Base-by-base conservation (phyloP, 306 rosid genomes). In the Spatholobus suberectus region DNA sequence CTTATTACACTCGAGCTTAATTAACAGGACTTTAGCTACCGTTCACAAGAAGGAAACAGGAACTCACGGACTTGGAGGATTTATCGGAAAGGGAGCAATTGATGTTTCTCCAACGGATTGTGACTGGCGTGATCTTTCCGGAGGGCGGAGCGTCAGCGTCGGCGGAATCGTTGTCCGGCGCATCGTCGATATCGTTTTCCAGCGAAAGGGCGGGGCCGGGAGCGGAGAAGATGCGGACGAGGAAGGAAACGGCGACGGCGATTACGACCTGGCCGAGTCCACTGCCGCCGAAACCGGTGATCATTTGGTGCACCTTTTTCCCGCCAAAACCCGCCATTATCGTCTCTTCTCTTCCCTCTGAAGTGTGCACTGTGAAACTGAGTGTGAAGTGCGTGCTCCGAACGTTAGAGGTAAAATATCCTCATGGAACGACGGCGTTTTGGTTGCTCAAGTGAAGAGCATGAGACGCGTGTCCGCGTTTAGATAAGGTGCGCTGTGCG, bases 81-180 rank as follows among this genome's bases (percentile, higher is more conserved):
- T 89, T 93, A 75, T 91, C 91, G 24, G 90, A 86, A 57, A 93
- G 83, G 59, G 93, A 90, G 83, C 98, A 95, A 38, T 88, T 89
- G 84, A 95, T 85, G 81, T 81, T 88, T 37, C 85, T 87, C 99
- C 99, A 95, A 44, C 87, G 92, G 80, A 95, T 93, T 55, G 90
- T 85, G 44, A 95, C 97, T 59, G 98, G 97, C 8, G 71, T 14
- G 55, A 95, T 87, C 46, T 87, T 81, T 4, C 92, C 88, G 75
- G 82, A 2, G 2, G 38, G 58, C 1, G 80, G 70, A 66, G 75
- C 40, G 10, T 88, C 90, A 15, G 47, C 86, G 8, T 34, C 67
- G 37, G 49, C 75, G 7, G 54, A 76, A 35, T 55, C 88, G 43
- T 68, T 81, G 12, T 81, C 90, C 0, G 68, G 85, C 41, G 10